Base-by-base conservation (phyloP, 768 basidiomycete genomes). In the Trametopsis cervina region DNA sequence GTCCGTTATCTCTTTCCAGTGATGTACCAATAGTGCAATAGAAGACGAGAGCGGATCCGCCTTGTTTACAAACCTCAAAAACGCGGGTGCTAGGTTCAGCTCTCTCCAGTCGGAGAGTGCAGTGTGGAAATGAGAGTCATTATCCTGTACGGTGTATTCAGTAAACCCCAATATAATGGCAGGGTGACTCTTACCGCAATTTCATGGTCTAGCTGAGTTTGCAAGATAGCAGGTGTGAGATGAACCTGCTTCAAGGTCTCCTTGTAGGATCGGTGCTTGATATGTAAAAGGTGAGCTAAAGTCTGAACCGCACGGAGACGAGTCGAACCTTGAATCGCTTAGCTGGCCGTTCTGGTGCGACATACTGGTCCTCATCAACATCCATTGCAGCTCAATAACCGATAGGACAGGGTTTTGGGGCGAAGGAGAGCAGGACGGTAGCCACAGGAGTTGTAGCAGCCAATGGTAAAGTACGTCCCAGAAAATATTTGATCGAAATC, bases 21-120 rank as follows among this genome's bases (percentile, higher is more conserved):
- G 83, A 57, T 89, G 86, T 6, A 94, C 69, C 12, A 94, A 74
- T 23, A 91, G 68, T 1, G 89, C 83, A 76, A 93, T 79, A 4
- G 86, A 89, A 2, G 78, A 74, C 4, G 85, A 80, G 33, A 89
- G 67, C 0, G 72, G 63, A 36, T 81, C 75, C 0, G 74, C 79
- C 52, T 74, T 73, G 49, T 74, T 71, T 2, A 83, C 80, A 58
- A 90, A 92, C 23, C 70, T 65, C 46, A 90, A 64, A 62, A 92
- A 93, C 1, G 80, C 71, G 0, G 85, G 77, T 2, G 88, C 74
- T 18, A 94, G 76, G 62, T 88, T 91, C 51, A 93, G 75, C 56
- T 92, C 84, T 54, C 76, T 69, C 83, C 85, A 89, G 58, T 87
- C 80, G 22, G 78, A 71, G 25, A 94, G 69, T 2, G 85, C 75